phyloP scores from a whole-genome alignment of 352 stramenopile genomes.

The Phytophthora citrophthora region DNA sequence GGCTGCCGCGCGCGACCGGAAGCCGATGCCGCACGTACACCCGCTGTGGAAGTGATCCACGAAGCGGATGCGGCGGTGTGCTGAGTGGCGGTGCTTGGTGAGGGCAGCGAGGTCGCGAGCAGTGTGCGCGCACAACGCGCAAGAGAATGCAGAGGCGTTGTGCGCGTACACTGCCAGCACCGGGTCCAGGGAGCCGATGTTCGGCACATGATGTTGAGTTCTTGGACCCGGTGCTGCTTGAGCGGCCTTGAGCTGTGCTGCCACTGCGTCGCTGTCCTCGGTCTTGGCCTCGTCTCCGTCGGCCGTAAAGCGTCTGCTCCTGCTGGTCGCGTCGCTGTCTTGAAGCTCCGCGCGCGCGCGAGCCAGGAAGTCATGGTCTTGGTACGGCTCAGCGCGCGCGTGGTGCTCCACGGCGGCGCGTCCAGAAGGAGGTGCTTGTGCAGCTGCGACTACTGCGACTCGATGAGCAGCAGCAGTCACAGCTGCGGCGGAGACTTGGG shows the following conservation, averaged over 20 bases:
- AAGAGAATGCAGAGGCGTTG: slow-evolving; percentile 8
- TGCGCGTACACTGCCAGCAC: slow-evolving; percentile 17
- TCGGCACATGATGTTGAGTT: too few relatives aligned
- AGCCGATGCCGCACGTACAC: slow-evolving; percentile 5
- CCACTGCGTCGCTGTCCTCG: slow-evolving; percentile 1
- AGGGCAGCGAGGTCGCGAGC: not conserved
- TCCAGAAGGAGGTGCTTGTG: too few relatives aligned
- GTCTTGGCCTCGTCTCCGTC: not conserved
- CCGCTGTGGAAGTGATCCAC: slow-evolving; percentile 6
- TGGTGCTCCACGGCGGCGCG: too few relatives aligned
- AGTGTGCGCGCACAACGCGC: slow-evolving; percentile 7
- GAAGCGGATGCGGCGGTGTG: not conserved
- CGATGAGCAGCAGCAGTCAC: too few relatives aligned
- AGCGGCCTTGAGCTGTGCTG: slow-evolving; percentile 10
- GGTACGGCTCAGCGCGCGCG: too few relatives aligned
- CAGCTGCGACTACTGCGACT: too few relatives aligned
- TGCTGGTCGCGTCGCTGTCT: not conserved
- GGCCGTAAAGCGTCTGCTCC: not conserved
- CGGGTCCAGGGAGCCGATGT: not conserved
- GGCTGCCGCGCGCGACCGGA: not conserved
- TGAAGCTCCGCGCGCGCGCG: too few relatives aligned
- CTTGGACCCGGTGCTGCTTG: too few relatives aligned
- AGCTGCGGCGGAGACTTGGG: too few relatives aligned
- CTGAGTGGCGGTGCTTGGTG: too few relatives aligned
- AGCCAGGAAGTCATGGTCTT: not conserved